Conservation (phyloP, 805 yeast genomes). For the Myxozyma udenii region DNA sequence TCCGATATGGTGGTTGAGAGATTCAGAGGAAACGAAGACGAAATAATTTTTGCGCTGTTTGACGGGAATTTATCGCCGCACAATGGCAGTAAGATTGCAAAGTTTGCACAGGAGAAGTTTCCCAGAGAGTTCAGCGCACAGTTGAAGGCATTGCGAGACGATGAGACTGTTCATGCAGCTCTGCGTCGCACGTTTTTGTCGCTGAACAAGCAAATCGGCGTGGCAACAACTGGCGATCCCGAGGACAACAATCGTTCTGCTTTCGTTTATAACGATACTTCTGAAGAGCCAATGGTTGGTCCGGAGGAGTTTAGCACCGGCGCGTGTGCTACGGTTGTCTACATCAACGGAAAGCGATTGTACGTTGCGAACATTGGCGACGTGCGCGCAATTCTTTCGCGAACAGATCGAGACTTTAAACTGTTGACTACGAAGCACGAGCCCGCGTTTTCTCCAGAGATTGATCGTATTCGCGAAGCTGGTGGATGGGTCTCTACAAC, state of each 20-base stretch:
- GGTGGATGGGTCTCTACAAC: slow-evolving; percentile 88
- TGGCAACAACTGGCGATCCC: slow-evolving; percentile 26
- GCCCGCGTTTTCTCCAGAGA: slow-evolving; percentile 78
- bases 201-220: slow-evolving; percentile 78
- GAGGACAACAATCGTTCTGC: slow-evolving; percentile 30
- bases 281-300: slow-evolving; percentile 49
- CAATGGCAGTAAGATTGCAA: slow-evolving; percentile 50
- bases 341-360: slow-evolving; percentile 64
- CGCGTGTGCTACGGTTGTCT: slow-evolving; percentile 77
- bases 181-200: slow-evolving; percentile 75
- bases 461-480: slow-evolving; percentile 71
- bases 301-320: slow-evolving; percentile 76
- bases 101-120: slow-evolving; percentile 68
- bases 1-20: slow-evolving; percentile 85
- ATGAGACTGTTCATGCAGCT: slow-evolving; percentile 65
- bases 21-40: slow-evolving; percentile 81
- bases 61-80: slow-evolving; percentile 65
- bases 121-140: slow-evolving; percentile 67
- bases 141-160: slow-evolving; percentile 47
- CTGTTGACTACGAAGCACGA: slow-evolving; percentile 74
- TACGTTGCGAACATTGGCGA: slow-evolving; percentile 92
- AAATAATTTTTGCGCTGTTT: slow-evolving; percentile 73
- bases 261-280: slow-evolving; percentile 12
- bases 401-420: slow-evolving; percentile 76
- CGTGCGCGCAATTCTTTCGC: slow-evolving; percentile 73